Percentiles rank a stretch among this genome's conserved stretches.
phyloP scores from a whole-genome alignment of 164 flowering plant genomes.

The Piper betle region DNA sequence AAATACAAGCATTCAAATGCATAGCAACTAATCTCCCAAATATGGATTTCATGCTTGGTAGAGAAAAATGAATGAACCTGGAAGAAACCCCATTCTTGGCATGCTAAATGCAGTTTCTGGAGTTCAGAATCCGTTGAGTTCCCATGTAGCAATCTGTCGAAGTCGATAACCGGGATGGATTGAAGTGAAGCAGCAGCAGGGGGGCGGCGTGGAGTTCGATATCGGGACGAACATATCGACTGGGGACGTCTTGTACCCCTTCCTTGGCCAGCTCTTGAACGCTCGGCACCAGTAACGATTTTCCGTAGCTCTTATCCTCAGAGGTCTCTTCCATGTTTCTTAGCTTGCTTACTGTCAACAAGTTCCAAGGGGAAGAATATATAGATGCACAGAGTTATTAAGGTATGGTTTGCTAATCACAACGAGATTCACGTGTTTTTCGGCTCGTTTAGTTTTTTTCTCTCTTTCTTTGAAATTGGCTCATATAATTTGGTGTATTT shows the following conservation, averaged over 20 bases:
- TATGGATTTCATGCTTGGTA: not conserved
- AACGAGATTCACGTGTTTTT: too few species aligned
- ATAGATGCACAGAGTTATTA: too few species aligned
- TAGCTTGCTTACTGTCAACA: too few species aligned
- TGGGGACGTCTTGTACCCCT: constrained; percentile 18
- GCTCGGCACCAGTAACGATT: constrained; percentile 31
- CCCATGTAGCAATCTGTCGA: constrained; percentile 10
- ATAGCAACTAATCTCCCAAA: not conserved
- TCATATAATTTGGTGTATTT: too few species aligned
- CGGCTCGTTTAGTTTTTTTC: too few species aligned
- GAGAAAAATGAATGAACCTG: constrained; percentile 11
- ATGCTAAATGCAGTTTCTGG: constrained; percentile 27
- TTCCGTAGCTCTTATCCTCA: constrained; percentile 15
- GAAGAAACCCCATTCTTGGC: constrained; percentile 34
- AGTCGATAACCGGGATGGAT: constrained; percentile 25
- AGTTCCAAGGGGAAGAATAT: too few species aligned
- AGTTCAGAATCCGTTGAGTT: constrained; percentile 18
- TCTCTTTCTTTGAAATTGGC: too few species aligned
- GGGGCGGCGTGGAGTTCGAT: constrained; percentile 6
- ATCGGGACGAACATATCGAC: constrained; percentile 20
- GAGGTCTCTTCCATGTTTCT: not conserved
- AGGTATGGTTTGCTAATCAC: too few species aligned
- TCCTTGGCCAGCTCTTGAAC: constrained; percentile 39
- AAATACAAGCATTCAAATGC: not conserved
- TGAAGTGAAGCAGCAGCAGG: not conserved